Percentiles rank a stretch among this genome's conserved stretches.
These are phyloP conservation scores for Rhizopogon vinicolor DNA, from an alignment of 768 basidiomycete species.

Conservation along the genomic window DNA sequence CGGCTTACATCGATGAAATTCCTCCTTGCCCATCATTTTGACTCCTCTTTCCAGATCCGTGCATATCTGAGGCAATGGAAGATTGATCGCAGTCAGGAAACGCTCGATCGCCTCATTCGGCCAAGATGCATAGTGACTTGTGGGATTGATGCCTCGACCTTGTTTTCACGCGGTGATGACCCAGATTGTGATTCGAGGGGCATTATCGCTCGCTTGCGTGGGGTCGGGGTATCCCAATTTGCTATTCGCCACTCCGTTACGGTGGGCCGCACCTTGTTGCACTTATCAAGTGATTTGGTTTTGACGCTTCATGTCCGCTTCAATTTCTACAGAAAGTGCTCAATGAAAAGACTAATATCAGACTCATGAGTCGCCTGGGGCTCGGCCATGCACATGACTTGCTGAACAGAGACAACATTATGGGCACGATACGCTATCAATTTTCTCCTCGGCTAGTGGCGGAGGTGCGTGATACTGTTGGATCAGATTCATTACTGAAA, in stretches of 20 bases:
- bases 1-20: slow-evolving; percentile 3
- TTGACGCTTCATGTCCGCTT: slow-evolving; percentile 16
- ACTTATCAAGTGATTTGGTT: slow-evolving; percentile 8
- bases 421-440: slow-evolving; percentile 74
- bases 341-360: slow-evolving; percentile 38
- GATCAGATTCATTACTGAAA: slow-evolving; percentile 10
- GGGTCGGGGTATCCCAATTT: slow-evolving; percentile 30
- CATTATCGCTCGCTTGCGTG: slow-evolving; percentile 30
- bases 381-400: slow-evolving; percentile 8
- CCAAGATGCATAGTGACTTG: slow-evolving; percentile 42
- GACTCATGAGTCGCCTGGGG: slow-evolving; percentile 35
- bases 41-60: slow-evolving; percentile 35
- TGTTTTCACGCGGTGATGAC: slow-evolving; percentile 36
- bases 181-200: slow-evolving; percentile 19
- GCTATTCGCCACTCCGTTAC: slow-evolving; percentile 40
- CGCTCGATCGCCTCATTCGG: slow-evolving; percentile 35
- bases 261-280: slow-evolving; percentile 26
- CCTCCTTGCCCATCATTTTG: background rate
- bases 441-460: slow-evolving; percentile 59
- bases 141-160: slow-evolving; percentile 44
- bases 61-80: slow-evolving; percentile 37
- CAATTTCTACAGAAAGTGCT: slow-evolving; percentile 40
- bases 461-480: slow-evolving; percentile 31
- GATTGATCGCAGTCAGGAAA: slow-evolving; percentile 31
- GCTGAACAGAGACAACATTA: slow-evolving; percentile 37